Evolutionary conservation across 805 yeast genomes (phyloP).

Genomic region (Starmerella kuoi): DNA sequence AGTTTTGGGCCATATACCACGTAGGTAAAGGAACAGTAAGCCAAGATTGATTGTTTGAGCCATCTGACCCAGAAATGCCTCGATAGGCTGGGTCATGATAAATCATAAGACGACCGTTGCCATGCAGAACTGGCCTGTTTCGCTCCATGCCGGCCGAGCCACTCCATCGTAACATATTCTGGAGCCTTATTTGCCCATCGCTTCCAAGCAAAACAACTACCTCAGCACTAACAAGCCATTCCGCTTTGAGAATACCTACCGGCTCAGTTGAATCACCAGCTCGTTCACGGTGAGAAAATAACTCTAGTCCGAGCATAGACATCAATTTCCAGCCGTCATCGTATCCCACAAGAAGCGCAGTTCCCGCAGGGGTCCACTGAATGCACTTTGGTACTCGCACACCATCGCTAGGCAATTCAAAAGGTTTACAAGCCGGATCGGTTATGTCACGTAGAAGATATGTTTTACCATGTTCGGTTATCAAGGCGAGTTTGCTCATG

Average conservation of each 20-base stretch:
- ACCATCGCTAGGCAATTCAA: conserved; percentile 10
- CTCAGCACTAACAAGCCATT: conserved; percentile 31
- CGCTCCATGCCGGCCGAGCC: conserved; percentile 24
- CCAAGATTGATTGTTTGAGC: conserved; percentile 29
- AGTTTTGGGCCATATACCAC: conserved; percentile 34
- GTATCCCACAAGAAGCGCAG: conserved; percentile 27
- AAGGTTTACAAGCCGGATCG: neutral
- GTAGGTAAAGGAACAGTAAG: conserved; percentile 36
- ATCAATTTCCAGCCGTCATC: conserved; percentile 38
- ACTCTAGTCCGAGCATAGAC: conserved; percentile 37
- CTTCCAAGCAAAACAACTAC: conserved; percentile 28
- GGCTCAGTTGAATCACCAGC: conserved; percentile 1
- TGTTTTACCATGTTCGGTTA: conserved; percentile 12
- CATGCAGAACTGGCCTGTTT: conserved; percentile 35
- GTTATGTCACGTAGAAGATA: conserved; percentile 3
- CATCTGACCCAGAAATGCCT: conserved; percentile 25
- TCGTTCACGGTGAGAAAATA: conserved; percentile 10
- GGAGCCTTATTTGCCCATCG: conserved; percentile 17
- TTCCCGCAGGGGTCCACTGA: conserved; percentile 32
- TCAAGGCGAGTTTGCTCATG: conserved; percentile 34
- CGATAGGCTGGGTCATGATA: conserved; percentile 33
- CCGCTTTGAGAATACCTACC: conserved; percentile 22
- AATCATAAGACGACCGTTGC: conserved; percentile 33
- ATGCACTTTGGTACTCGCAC: conserved; percentile 18
- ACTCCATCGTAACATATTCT: conserved; percentile 26